These are phyloP conservation scores for Neurospora discreta DNA, from an alignment of 495 filamentous ascomycete species.

Conservation along the genomic window DNA sequence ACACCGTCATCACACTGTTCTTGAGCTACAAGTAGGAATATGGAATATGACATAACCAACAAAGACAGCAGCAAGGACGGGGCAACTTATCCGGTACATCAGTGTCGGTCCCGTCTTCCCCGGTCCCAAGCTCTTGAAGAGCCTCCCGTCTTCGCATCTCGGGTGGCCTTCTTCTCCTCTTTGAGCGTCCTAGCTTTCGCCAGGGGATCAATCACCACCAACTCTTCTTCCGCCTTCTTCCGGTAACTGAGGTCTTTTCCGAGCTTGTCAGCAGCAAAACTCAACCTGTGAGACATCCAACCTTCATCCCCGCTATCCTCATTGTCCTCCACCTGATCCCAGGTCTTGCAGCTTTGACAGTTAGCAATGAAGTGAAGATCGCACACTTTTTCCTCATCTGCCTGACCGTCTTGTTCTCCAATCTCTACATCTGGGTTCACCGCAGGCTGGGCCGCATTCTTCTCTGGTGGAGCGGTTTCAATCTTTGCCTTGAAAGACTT, in stretches of 20 bases:
- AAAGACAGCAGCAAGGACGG: neutral
- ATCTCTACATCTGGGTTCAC: conserved; percentile 16
- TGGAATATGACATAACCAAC: neutral
- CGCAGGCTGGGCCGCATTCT: conserved; percentile 19
- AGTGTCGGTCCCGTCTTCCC: neutral
- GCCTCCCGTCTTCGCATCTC: conserved; percentile 36
- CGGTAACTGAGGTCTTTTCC: conserved; percentile 91
- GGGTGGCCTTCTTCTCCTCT: conserved; percentile 46
- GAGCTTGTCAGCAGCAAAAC: conserved; percentile 76
- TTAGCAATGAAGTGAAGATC: conserved; percentile 89
- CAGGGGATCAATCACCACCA: conserved; percentile 89
- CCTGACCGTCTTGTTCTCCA: conserved; percentile 16
- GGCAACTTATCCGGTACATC: neutral
- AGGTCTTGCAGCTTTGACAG: conserved; percentile 80
- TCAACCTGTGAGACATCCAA: conserved; percentile 63
- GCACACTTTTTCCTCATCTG: conserved; percentile 44
- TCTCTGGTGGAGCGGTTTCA: conserved; percentile 45
- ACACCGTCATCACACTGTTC: neutral
- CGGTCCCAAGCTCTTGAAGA: conserved; percentile 44
- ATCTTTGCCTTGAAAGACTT: conserved; percentile 72
- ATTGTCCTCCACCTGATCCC: conserved; percentile 49
- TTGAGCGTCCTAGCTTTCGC: conserved; percentile 68
- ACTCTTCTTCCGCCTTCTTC: conserved; percentile 73
- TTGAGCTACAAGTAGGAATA: neutral
- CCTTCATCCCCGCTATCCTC: conserved; percentile 54